Percentiles rank a stretch among this genome's conserved stretches.
Conservation (phyloP, 768 basidiomycete species). For the Auriscalpium orientale region DNA sequence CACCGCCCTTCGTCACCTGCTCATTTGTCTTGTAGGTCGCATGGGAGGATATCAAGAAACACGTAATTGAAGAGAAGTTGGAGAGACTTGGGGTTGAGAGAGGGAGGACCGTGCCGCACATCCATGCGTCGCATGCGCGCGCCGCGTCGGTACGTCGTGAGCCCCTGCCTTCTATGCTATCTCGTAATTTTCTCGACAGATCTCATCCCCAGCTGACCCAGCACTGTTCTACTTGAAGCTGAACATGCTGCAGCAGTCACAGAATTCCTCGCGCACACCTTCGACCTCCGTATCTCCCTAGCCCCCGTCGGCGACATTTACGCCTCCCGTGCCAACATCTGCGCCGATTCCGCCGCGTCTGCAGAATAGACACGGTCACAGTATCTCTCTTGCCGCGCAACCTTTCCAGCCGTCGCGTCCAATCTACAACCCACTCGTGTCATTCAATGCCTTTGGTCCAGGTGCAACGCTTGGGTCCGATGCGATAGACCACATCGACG, state of each 20-base stretch:
- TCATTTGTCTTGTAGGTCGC: constrained; percentile 38
- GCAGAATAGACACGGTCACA: constrained; percentile 62
- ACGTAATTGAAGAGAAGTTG: constrained; percentile 73
- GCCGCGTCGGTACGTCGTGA: constrained; percentile 66
- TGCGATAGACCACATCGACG: constrained; percentile 18
- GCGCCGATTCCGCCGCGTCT: constrained; percentile 29
- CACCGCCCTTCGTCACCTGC: not conserved
- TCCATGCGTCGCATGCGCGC: constrained; percentile 71
- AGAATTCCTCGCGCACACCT: constrained; percentile 40
- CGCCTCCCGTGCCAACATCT: constrained; percentile 40
- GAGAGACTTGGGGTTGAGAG: constrained; percentile 75
- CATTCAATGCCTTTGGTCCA: constrained; percentile 63
- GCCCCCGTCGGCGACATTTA: constrained; percentile 41
- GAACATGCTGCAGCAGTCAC: constrained; percentile 75
- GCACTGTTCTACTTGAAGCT: constrained; percentile 75
- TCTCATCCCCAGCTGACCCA: constrained; percentile 87
- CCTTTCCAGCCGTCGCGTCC: constrained; percentile 34
- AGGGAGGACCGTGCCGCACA: constrained; percentile 49
- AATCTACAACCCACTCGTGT: constrained; percentile 29
- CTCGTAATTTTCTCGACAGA: constrained; percentile 34
- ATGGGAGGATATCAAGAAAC: constrained; percentile 68
- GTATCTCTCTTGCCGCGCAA: constrained; percentile 62
- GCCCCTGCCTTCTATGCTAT: constrained; percentile 14
- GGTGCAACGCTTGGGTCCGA: constrained; percentile 48
- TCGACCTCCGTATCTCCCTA: constrained; percentile 64